phyloP scores from a whole-genome alignment of 2,329 filamentous ascomycete genomes.

The Arthroderma uncinatum region DNA sequence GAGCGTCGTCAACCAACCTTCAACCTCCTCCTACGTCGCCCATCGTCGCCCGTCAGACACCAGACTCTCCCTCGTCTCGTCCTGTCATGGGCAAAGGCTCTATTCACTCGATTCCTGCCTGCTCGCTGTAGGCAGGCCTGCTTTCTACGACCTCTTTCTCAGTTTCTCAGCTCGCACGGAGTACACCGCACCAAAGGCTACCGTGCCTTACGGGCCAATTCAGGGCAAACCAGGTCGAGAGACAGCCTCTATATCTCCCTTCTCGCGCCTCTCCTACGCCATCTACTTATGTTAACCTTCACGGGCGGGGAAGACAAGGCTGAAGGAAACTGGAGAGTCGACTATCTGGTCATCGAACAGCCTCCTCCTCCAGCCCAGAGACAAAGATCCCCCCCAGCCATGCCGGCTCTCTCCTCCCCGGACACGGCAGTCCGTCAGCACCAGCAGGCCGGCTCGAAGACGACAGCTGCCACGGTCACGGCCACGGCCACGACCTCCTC shows the following conservation, averaged over 20 bases:
- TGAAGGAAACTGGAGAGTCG: conserved; percentile 6
- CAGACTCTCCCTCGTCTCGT: not conserved
- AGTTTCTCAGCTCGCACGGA: not conserved
- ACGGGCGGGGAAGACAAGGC: not conserved
- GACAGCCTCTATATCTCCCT: not conserved
- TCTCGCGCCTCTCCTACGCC: not conserved
- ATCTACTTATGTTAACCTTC: conserved; percentile 1
- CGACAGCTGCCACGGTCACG: conserved; percentile 26
- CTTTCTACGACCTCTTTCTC: not conserved
- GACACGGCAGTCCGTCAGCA: conserved; percentile 8
- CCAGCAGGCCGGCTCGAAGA: not conserved
- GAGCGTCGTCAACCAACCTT: not conserved
- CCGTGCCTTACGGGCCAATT: not conserved
- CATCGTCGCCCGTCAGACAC: not conserved
- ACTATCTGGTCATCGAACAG: conserved; percentile 2
- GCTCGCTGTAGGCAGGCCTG: not conserved
- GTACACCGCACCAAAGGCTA: not conserved
- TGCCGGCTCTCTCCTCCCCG: conserved; percentile 11
- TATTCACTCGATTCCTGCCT: not conserved
- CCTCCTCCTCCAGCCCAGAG: not conserved
- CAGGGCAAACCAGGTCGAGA: not conserved
- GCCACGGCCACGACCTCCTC: conserved; percentile 25
- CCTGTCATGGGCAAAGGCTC: not conserved
- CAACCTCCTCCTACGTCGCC: not conserved
- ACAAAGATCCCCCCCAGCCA: not conserved